Conservation (phyloP, 1,139 yeast genomes). For the Blastobotrys aristatus region DNA sequence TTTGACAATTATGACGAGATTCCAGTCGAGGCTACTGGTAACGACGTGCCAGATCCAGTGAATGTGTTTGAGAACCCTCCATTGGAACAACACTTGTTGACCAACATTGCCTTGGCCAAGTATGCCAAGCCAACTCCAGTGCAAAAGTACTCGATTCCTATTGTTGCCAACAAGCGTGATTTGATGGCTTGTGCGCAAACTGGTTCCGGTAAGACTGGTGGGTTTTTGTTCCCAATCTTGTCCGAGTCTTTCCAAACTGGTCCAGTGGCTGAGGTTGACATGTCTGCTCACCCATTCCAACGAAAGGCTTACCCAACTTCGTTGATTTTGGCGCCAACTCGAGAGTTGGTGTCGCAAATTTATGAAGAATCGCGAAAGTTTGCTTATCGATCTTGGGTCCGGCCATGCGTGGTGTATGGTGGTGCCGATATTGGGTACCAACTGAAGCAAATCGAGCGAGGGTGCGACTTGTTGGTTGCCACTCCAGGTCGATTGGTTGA, state of each 20-base stretch:
- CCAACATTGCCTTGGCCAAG: constrained; percentile 81
- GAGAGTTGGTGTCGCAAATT: constrained; percentile 97
- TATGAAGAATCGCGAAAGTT: constrained; percentile 94
- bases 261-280: constrained; percentile 57
- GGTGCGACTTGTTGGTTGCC: constrained; percentile 94
- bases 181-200: constrained; percentile 99
- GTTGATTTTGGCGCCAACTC: constrained; percentile 93
- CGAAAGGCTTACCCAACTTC: constrained; percentile 92
- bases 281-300: constrained; percentile 28
- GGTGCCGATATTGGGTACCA: constrained; percentile 93
- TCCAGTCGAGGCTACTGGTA: constrained; percentile 97
- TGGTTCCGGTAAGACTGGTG: constrained; percentile 99
- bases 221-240: constrained; percentile 95
- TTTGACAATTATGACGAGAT: constrained; percentile 97
- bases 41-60: constrained; percentile 91
- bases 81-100: constrained; percentile 77
- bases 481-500: constrained; percentile 99
- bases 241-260: constrained; percentile 88
- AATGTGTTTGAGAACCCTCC: constrained; percentile 87
- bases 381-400: constrained; percentile 97
- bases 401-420: constrained; percentile 95
- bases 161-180: constrained; percentile 92
- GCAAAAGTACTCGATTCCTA: constrained; percentile 96
- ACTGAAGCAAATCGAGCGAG: constrained; percentile 83
- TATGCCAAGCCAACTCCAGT: constrained; percentile 97